Conservation (phyloP, 2,329 filamentous ascomycete species). For the Ilyonectria robusta region DNA sequence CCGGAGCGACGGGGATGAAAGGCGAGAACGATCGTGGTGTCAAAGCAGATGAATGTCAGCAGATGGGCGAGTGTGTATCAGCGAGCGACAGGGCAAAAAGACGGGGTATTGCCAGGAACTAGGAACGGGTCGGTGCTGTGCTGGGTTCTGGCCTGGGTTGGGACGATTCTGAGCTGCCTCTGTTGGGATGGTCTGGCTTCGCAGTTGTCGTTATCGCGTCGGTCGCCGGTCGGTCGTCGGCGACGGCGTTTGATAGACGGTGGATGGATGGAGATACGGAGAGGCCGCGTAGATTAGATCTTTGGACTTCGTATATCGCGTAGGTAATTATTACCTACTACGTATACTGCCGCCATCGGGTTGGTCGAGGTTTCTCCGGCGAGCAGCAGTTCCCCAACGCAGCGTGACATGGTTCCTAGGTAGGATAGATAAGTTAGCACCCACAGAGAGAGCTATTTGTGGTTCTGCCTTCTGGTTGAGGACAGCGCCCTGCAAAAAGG, state of each 20-base stretch:
- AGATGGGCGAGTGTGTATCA: conserved; percentile 36
- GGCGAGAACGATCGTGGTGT: conserved; percentile 27
- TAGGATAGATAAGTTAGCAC: not conserved
- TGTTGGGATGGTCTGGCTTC: not conserved
- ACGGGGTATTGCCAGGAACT: conserved; percentile 18
- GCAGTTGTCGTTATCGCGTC: conserved; percentile 2
- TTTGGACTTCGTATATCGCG: conserved; percentile 18
- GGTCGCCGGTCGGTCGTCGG: conserved; percentile 26
- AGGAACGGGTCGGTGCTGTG: conserved; percentile 4
- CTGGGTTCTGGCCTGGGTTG: not conserved
- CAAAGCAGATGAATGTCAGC: conserved; percentile 38
- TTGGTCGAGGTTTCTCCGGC: not conserved
- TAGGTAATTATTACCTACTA: conserved; percentile 32
- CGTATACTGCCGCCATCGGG: conserved; percentile 1
- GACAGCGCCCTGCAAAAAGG: conserved; percentile 34
- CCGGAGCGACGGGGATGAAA: conserved; percentile 23
- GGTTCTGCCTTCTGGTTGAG: conserved; percentile 14
- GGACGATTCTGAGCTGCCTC: conserved; percentile 1
- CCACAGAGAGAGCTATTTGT: not conserved
- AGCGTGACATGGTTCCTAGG: not conserved
- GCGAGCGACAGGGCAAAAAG: conserved; percentile 4
- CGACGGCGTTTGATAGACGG: conserved; percentile 1
- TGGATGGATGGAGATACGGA: conserved; percentile 3
- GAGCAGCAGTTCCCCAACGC: not conserved
- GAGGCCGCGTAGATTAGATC: conserved; percentile 15